Base-by-base conservation (phyloP, 805 yeast species). In the Candida golubevii region DNA sequence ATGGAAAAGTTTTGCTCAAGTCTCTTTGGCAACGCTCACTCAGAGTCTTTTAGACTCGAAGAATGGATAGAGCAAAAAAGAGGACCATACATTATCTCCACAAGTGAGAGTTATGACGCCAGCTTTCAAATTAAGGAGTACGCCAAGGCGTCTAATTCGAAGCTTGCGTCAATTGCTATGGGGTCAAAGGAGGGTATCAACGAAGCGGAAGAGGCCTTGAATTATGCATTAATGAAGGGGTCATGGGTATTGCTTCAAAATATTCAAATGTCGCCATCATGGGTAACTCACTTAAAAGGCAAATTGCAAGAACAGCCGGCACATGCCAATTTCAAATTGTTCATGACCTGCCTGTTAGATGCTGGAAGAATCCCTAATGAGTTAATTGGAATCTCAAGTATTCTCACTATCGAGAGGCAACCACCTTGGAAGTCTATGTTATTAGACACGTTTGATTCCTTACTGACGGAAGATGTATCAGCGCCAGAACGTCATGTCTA, bases 181-280 rank as follows among this genome's bases (percentile, higher is more conserved):
- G 97, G 96, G 0, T 79, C 95, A 0, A 58, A 61, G 23, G 95
- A 88, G 60, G 83, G 86, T 8, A 60, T 70, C 1, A 74, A 67
- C 3, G 63, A 71, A 34, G 90, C 91, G 0, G 77, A 75, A 18
- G 63, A 67, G 39, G 78, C 79, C n/a, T 63, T 88, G 8, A 55
- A 59, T 1, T 61, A 59, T 8, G 78, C 80, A 0, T 57, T 72
- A 1, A 63, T 58, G n/a, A 57, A 57, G 1, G 88, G 87, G 0
- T 54, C 60, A 1, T 88, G 96, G 96, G 61, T 91, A 0, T 54
- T 90, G 27, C 61, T 91, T 28, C 96, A 91, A 58, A 90, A 90
- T 56, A 67, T 87, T 10, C 96, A 91, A 47, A 75, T 85, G 72
- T 79, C 93, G 0, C 66, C 75, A 1, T 60, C 58, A 3, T 84